Conservation (phyloP, 192 early-diverging fungal genomes). For the Coemansia biformis region DNA sequence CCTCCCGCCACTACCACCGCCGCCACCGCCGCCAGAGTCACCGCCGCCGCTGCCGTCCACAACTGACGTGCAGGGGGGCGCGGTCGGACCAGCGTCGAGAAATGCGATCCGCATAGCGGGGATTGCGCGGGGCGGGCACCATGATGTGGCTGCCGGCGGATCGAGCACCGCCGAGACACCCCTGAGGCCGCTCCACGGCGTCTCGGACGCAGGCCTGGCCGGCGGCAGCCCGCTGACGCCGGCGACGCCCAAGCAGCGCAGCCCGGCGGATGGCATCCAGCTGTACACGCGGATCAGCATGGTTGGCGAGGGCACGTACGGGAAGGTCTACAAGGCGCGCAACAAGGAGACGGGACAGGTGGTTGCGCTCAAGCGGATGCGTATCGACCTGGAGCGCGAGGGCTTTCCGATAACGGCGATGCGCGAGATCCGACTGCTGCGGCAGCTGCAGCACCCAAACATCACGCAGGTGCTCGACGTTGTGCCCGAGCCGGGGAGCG, state of each 20-base stretch:
- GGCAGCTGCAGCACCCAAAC: slow-evolving; percentile 61
- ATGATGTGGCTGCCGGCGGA: too few species aligned
- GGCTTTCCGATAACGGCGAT: slow-evolving; percentile 86
- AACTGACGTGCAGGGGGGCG: too few species aligned
- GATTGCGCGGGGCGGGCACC: background rate
- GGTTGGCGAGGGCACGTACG: slow-evolving; percentile 82
- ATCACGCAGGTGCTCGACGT: slow-evolving; percentile 72
- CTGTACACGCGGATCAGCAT: slow-evolving; percentile 67
- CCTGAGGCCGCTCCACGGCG: background rate
- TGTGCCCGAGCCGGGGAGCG: slow-evolving; percentile 60
- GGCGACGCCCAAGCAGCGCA: slow-evolving; percentile 37
- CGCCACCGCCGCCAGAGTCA: slow-evolving; percentile 5
- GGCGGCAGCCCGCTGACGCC: slow-evolving; percentile 34
- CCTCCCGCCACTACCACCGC: slow-evolving; percentile 9
- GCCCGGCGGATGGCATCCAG: slow-evolving; percentile 49
- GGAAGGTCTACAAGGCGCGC: slow-evolving; percentile 79
- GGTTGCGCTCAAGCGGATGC: slow-evolving; percentile 77
- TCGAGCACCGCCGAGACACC: slow-evolving; percentile 2
- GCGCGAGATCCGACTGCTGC: slow-evolving; percentile 77
- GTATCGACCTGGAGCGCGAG: slow-evolving; percentile 74
- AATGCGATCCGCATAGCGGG: too few species aligned
- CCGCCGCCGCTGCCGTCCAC: slow-evolving; percentile 8
- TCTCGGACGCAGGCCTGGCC: background rate
- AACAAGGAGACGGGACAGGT: slow-evolving; percentile 63
- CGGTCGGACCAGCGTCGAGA: too few species aligned